Evolutionary conservation across 2,329 filamentous ascomycete genomes (phyloP).

Genomic region (Penicillium vulpinum): DNA sequence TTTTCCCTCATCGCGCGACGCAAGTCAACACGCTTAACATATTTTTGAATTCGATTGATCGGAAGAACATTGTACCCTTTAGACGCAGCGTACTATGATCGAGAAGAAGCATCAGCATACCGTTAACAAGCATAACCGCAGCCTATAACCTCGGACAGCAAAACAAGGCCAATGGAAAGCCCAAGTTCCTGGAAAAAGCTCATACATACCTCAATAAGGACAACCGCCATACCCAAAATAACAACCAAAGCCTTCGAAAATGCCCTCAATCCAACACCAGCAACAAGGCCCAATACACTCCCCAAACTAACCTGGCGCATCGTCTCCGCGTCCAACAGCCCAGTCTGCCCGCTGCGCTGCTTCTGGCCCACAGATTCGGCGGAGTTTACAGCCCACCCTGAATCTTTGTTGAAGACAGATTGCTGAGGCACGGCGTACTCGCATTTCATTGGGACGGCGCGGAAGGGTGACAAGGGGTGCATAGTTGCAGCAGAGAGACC

Average conservation of each 20-base stretch:
- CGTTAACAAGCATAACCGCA: not conserved
- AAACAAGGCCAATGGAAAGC: not conserved
- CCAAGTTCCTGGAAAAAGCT: not conserved
- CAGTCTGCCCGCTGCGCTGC: constrained; percentile 24
- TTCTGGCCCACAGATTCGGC: constrained; percentile 27
- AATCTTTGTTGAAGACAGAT: constrained; percentile 1
- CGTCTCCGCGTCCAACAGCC: constrained; percentile 35
- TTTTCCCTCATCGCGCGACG: constrained; percentile 40
- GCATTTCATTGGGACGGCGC: constrained; percentile 38
- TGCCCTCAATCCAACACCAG: constrained; percentile 45
- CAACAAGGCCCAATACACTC: constrained; percentile 46
- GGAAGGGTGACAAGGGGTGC: constrained; percentile 37
- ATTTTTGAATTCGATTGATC: constrained; percentile 41
- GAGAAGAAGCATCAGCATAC: constrained; percentile 1
- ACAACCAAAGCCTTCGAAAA: constrained; percentile 48
- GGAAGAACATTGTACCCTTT: constrained; percentile 50
- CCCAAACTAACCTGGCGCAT: constrained; percentile 49
- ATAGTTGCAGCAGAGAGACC: constrained; percentile 32
- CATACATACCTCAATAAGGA: constrained; percentile 44
- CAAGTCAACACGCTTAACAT: constrained; percentile 44
- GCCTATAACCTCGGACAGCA: not conserved
- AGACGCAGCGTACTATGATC: constrained; percentile 45
- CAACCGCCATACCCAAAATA: constrained; percentile 45
- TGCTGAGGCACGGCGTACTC: constrained; percentile 33
- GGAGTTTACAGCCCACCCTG: constrained; percentile 29